Conservation (phyloP, 768 basidiomycete genomes). For the Mycena sanguinolenta region DNA sequence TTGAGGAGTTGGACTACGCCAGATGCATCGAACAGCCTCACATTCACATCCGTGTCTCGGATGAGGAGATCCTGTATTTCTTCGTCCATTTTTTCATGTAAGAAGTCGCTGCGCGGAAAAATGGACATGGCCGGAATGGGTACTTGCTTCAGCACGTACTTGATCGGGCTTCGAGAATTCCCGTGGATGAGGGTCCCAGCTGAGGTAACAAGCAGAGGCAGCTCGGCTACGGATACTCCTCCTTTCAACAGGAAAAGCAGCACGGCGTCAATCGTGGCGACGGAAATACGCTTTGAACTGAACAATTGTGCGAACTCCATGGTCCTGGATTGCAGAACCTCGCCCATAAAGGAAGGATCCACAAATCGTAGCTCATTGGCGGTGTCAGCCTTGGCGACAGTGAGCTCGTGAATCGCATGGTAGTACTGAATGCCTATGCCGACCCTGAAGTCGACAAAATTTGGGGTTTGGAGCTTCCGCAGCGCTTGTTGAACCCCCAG, state of each 20-base stretch:
- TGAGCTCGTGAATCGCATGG: neutral
- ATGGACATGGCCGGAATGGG: constrained; percentile 23
- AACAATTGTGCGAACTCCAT: constrained; percentile 2
- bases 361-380: constrained; percentile 20
- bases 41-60: constrained; percentile 11
- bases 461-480: constrained; percentile 5
- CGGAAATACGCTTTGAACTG: neutral
- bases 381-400: neutral
- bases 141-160: constrained; percentile 21
- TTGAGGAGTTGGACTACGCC: constrained; percentile 29
- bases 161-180: neutral
- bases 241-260: constrained; percentile 30
- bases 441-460: constrained; percentile 24
- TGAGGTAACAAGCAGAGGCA: constrained; percentile 30
- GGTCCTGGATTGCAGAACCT: constrained; percentile 4
- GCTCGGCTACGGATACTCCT: neutral
- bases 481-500: constrained; percentile 17
- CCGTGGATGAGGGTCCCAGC: constrained; percentile 19
- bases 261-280: constrained; percentile 1
- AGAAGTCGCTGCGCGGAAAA: constrained; percentile 26
- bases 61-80: constrained; percentile 26
- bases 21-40: constrained; percentile 26
- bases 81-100: constrained; percentile 10
- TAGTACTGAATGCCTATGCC: no score
- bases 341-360: constrained; percentile 16